Base-by-base conservation (phyloP, 148 eudicot genomes). In the Nyssa sinensis region DNA sequence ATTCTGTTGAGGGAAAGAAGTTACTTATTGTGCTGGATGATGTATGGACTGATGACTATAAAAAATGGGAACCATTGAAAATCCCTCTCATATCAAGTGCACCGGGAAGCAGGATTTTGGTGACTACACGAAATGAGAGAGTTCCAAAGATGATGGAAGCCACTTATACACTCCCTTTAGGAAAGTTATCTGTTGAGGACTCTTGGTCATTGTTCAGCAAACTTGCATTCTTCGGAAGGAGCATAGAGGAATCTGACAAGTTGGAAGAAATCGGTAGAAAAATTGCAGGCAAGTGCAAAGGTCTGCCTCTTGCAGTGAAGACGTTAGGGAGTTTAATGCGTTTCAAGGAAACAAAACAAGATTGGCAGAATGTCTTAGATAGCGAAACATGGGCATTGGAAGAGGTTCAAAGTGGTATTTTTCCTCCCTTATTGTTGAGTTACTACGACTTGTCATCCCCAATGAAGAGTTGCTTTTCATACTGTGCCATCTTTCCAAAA, bases 261-360 rank as follows among this genome's bases (percentile, higher is more conserved):
- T 27, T 66, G 1, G 53, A 28, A 59, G 25, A 49, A 11, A 27
- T 66, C 16, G 72, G 78, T 24, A 41, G n/a, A 53, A 17, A 62
- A 27, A 62, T 76, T 33, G 79, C 67, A 2, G 29, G 11, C 5
- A 69, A 62, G 33, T 69, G 79, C 39, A 69, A 51, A 23, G 59
- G 79, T 14, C 68, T 69, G 73, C 73, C 79, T 32, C 66, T 76
- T n/a, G 74, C 79, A 41, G 60, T 64, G 44, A 70, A 69, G 39
- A 39, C 35, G 0, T 11, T 76, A 13, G 79, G 79, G 28, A 69
- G 74, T 25, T 51, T 62, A 5, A 21, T 76, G 47, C 35, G 59
- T 7, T 30, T 49, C 12, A 76, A 76, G 62, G 0, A 62, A 34
- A 51, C 1, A 27, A 16, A 17, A 29, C 1, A 28, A 51, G 64